Conservation (phyloP, 257 asterid species). For the Penstemon eatonii region DNA sequence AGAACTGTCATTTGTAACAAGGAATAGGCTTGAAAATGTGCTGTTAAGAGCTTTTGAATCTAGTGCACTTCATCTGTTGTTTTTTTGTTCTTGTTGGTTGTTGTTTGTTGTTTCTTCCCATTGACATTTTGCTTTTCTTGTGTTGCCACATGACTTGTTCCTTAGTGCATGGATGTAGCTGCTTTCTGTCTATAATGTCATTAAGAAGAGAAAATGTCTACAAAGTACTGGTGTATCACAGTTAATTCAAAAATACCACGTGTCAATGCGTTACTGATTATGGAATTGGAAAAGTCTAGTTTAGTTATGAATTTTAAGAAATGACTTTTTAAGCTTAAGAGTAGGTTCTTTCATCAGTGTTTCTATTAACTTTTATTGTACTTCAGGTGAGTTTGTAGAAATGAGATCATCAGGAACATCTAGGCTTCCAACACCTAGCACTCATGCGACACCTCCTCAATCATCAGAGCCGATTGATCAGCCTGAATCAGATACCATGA, state of each 20-base stretch:
- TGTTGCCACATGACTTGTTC: background rate
- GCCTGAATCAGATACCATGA: slow-evolving; percentile 41
- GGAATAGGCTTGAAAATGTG: background rate
- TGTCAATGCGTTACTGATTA: background rate
- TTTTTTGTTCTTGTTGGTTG: background rate
- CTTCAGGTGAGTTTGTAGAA: slow-evolving; percentile 62
- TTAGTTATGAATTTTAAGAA: slow-evolving; percentile 7
- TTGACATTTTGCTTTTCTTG: background rate
- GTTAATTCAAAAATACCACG: no score
- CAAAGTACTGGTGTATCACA: background rate
- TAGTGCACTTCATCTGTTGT: background rate
- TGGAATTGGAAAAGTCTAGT: slow-evolving; percentile 6
- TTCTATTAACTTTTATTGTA: slow-evolving; percentile 19
- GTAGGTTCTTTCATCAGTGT: slow-evolving; percentile 14
- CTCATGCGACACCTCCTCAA: slow-evolving; percentile 57
- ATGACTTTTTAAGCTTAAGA: background rate
- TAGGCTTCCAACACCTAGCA: slow-evolving; percentile 44
- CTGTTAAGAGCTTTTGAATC: background rate
- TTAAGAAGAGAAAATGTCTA: background rate
- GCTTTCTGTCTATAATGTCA: background rate
- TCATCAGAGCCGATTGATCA: slow-evolving; percentile 44
- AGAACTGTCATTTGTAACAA: background rate
- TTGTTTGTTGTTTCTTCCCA: background rate
- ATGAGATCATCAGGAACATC: slow-evolving; percentile 47
- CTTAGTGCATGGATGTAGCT: background rate